Evolutionary conservation across 75 land plant genomes (phyloP).

Genomic region (Larix kaempferi): DNA sequence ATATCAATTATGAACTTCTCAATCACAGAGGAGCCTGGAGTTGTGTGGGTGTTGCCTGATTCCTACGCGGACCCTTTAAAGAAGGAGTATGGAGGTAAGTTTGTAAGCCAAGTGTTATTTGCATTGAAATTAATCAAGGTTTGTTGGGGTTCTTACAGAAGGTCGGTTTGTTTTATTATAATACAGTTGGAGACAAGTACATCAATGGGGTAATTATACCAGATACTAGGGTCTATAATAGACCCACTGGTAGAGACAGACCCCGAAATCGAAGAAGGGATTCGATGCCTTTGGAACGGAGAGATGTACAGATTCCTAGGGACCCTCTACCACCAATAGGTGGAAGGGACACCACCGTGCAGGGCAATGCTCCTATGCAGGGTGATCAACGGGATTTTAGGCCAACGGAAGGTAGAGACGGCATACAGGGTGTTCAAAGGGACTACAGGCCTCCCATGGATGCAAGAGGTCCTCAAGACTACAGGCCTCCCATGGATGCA

Average conservation of each 20-base stretch:
- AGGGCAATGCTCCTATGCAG: neutral
- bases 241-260: slow-evolving; percentile 8
- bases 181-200: slow-evolving; percentile 12
- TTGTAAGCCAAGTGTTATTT: neutral
- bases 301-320: slow-evolving; percentile 8
- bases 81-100: slow-evolving; percentile 4
- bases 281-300: slow-evolving; percentile 11
- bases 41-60: slow-evolving; percentile 10
- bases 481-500: neutral
- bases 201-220: slow-evolving; percentile 11
- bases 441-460: neutral
- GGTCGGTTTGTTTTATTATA: too few relatives aligned
- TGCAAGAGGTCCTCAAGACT: neutral
- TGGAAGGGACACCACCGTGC: neutral
- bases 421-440: neutral
- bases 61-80: slow-evolving; percentile 8
- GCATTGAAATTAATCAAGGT: neutral
- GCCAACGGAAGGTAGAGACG: neutral
- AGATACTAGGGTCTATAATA: slow-evolving; percentile 7
- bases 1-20: neutral
- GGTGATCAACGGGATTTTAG: neutral
- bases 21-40: slow-evolving; percentile 3
- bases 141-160: too few relatives aligned
- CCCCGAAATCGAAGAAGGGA: slow-evolving; percentile 9
- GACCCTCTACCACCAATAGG: neutral